Percentiles rank a stretch among this genome's conserved stretches.
Evolutionary conservation across 768 basidiomycete genomes (phyloP).

Genomic region (Fomitopsis pulvina): DNA sequence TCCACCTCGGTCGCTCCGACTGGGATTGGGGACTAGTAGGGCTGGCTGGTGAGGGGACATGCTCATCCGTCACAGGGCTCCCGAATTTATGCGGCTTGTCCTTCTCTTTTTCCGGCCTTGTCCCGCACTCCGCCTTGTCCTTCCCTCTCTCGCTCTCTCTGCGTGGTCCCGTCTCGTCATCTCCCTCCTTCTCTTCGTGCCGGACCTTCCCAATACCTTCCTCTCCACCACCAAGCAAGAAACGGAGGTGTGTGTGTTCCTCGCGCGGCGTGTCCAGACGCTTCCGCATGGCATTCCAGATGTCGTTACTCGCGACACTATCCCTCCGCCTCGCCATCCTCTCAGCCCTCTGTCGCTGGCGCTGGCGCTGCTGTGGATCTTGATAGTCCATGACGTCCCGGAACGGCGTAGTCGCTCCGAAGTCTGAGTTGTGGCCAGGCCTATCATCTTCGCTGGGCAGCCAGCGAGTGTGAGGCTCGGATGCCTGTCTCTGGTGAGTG

Average conservation of each 20-base stretch:
- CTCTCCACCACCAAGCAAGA: not conserved
- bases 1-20: conserved; percentile 62
- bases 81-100: no score
- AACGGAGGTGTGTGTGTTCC: conserved; percentile 6
- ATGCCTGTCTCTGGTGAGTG: conserved; percentile 15
- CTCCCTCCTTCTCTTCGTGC: conserved; percentile 4
- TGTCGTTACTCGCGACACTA: conserved; percentile 38
- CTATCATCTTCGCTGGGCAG: conserved; percentile 29
- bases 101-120: no score
- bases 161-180: conserved; percentile 7
- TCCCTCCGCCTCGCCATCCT: conserved; percentile 51
- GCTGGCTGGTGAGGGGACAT: conserved; percentile 16
- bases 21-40: no score
- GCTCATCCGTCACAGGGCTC: no score
- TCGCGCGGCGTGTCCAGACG: conserved; percentile 20
- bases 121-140: no score
- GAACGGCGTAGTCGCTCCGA: conserved; percentile 40
- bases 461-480: conserved; percentile 22
- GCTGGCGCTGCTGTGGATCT: conserved; percentile 28
- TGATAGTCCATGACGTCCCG: conserved; percentile 54
- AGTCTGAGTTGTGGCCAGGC: conserved; percentile 27
- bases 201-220: not conserved
- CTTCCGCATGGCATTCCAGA: conserved; percentile 50
- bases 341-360: conserved; percentile 36
- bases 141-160: no score